Percentiles rank a stretch among this genome's conserved stretches.
Conservation (phyloP, 2,329 filamentous ascomycete species). For the Ceratocystis destructans region DNA sequence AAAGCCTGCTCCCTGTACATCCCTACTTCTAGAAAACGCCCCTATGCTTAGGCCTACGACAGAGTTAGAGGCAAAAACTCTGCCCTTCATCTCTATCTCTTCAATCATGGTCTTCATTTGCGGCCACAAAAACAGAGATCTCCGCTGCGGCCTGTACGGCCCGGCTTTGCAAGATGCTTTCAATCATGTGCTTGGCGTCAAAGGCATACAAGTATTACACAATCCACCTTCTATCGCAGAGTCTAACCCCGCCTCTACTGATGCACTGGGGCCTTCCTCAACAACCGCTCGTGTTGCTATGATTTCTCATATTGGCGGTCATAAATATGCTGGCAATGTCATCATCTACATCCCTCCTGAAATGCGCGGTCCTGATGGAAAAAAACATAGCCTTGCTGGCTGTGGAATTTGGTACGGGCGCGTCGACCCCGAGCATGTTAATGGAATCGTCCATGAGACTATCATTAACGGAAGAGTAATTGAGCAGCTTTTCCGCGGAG, state of each 20-base stretch:
- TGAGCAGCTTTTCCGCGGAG: conserved; percentile 57
- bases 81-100: conserved; percentile 40
- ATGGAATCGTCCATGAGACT: conserved; percentile 62
- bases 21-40: background rate
- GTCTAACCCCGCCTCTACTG: background rate
- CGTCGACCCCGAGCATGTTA: conserved; percentile 60
- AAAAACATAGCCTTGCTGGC: conserved; percentile 46
- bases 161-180: conserved; percentile 63
- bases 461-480: conserved; percentile 53
- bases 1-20: background rate
- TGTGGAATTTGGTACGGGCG: conserved; percentile 73
- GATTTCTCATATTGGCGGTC: conserved; percentile 70
- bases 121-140: conserved; percentile 70
- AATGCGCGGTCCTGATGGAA: conserved; percentile 21
- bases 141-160: conserved; percentile 67
- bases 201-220: conserved; percentile 36
- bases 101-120: conserved; percentile 70
- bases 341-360: conserved; percentile 62
- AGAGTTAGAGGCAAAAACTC: conserved; percentile 32
- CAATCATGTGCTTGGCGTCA: conserved; percentile 31
- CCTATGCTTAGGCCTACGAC: conserved; percentile 36
- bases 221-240: background rate
- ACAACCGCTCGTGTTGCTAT: conserved; percentile 47
- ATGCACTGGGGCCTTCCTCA: background rate
- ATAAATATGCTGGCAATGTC: conserved; percentile 76